Conservation (phyloP, 345 rosid genomes). For the Trapa incisa region DNA sequence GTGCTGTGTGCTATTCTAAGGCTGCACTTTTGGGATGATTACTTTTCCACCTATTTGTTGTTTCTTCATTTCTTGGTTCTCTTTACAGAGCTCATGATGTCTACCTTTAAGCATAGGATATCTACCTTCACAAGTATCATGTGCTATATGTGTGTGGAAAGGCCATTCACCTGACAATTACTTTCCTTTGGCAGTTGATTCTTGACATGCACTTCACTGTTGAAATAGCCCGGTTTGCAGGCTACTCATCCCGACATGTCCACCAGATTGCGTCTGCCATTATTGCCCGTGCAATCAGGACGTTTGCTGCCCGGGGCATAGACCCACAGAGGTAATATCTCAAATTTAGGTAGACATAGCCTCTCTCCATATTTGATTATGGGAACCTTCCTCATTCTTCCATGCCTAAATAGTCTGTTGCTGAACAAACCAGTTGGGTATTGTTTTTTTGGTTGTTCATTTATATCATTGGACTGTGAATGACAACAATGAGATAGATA, state of each 20-base stretch:
- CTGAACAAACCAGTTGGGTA: background rate
- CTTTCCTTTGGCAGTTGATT: slow-evolving; percentile 52
- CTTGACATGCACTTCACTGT: slow-evolving; percentile 99
- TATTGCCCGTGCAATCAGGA: slow-evolving; percentile 70
- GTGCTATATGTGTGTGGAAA: background rate
- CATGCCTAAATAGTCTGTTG: background rate
- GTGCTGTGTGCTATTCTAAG: too few species aligned
- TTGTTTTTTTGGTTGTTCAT: background rate
- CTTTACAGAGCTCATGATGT: background rate
- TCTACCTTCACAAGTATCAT: too few species aligned
- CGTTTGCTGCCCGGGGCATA: slow-evolving; percentile 69
- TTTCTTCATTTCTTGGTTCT: background rate
- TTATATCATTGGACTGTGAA: too few species aligned
- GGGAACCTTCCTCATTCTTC: background rate
- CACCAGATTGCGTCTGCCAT: slow-evolving; percentile 82
- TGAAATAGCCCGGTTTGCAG: slow-evolving; percentile 93
- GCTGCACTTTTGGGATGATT: background rate
- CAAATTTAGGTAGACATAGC: background rate
- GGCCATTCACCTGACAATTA: slow-evolving; percentile 1
- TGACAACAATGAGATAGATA: background rate
- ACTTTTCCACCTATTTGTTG: background rate
- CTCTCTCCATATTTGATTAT: background rate
- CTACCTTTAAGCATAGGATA: too few species aligned
- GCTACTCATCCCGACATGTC: slow-evolving; percentile 70
- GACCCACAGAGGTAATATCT: slow-evolving; percentile 66